Evolutionary conservation across 495 filamentous ascomycete species (phyloP), one percentile per base, ranked within the genome.

Genomic region (Aspergillus affinis): DNA sequence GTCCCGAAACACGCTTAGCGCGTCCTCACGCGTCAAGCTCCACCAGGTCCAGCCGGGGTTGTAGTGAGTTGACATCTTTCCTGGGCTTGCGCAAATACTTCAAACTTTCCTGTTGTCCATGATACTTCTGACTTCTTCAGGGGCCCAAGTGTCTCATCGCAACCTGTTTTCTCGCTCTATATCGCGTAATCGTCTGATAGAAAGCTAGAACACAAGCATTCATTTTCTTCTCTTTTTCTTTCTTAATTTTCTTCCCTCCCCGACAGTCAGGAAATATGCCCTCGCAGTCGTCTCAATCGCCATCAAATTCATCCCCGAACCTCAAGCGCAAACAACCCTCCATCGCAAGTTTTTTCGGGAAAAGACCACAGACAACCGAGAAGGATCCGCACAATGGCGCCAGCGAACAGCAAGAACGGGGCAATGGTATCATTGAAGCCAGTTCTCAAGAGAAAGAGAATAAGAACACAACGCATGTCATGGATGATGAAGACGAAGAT

Each of bases 311-410:
- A 17, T 77, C 78, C n/a, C 71, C 71, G 47, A 70, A 63, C 17
- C 23, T 72, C 49, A 79, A 75, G 60, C 71, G 69, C 87, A 91
- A 88, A 66, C 91, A 97, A 69, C 83, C 88, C 59, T 89, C 89
- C 6, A 87, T 97, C 53, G 92, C 91, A 1, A 93, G 84, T 70
- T 97, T 97, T 77, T 97, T 97, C 71, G 84, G 84, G 4, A 85
- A 83, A 26, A 90, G 84, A 66, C 76, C 88, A 7, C 61, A 65
- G 23, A 59, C 66, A 32, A 47, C 64, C 5, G 61, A 70, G 48
- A 57, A 49, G 59, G 36, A 51, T 13, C 15, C 63, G 18, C 58
- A 59, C 6, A 59, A 66, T 19, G 61, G 58, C 18, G 27, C 48
- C 54, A 56, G 55, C 55, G 32, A 51, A 61, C 27, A 51, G 18